Evolutionary conservation across 2,329 filamentous ascomycete genomes (phyloP), one percentile per base, ranked within the genome.

Genomic region (Aschersonia sp.): DNA sequence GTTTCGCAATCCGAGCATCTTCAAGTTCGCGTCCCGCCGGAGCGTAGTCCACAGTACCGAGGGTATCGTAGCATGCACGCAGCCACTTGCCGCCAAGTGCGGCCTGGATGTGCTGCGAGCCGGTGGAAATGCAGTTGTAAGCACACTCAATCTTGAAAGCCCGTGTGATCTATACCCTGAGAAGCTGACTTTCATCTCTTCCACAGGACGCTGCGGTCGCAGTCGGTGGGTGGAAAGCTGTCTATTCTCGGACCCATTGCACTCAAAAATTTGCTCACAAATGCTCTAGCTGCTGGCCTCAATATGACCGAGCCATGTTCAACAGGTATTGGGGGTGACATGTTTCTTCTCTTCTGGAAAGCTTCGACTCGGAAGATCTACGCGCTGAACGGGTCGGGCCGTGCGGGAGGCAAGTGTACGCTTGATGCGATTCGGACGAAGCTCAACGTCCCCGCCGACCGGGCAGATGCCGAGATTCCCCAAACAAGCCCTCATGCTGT

Each of bases 271-370:
- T 2, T 6, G 33, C 40, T 12, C 33, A 45, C 51, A 46, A 31
- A n/a, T 5, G 5, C 5, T 3, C 4, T 49, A 87, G 90, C 92
- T 43, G 92, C 92, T 33, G 88, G 81, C 5, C 72, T 98, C 49
- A 97, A 96, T 66, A 78, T 97, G 60, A 95, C 90, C 0, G 92
- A 98, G 61, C 92, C 92, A 6, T 81, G 81, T 50, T 92, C 85
- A 5, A 97, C 92, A 1, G 92, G 92, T 41, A 96, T 98, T 51
- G 92, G 92, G 49, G 92, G 92, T 52, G 92, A 98, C 67, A 88
- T 95, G 81, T 98, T 97, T 68, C 89, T 89, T 63, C 78, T 97
- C 37, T 96, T 79, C 72, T 97, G 90, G 69, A 78, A 94, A 60
- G 87, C 87, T 42, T 77, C 83, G 56, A 86, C 82, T 0, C 84